Evolutionary conservation across 148 eudicot genomes (phyloP), one percentile per base, ranked within the genome.

Genomic region (Vaccinium darrowii): DNA sequence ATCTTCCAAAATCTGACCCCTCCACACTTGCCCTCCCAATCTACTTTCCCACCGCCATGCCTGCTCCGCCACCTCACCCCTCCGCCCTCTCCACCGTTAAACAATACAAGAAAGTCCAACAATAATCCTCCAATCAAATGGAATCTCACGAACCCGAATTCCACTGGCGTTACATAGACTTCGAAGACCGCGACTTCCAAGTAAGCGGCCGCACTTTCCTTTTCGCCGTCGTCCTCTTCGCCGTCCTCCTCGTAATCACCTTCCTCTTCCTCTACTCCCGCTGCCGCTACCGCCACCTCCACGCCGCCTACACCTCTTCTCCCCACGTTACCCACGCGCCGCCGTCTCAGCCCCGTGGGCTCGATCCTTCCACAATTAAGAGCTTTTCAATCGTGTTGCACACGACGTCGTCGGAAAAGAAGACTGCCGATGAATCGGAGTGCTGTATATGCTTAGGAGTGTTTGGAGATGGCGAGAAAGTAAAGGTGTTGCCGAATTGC

Each of bases 391-490:
- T 91, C 3, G 50, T 87, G 0, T 80, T 92, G 36, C 90, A 91
- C 78, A 57, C 62, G 62, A 88, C 87, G 49, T 67, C 86, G 12
- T 69, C 86, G 0, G 49, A 39, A 1, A 84, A 57, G 8, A 85
- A 76, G 8, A 78, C 83, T 10, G 88, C 76, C n/a, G 89, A 82
- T 52, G 92, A 87, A 3, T 63, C 87, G 53, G 96, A 94, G 83
- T 94, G 96, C 78, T 90, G 92, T 80, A 94, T 94, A 63, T 94
- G 98, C 71, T 85, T 94, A 0, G 96, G 96, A 1, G 85, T 87
- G 2, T 93, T 94, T 78, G 90, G 88, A 33, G 94, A 93, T 23
- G 93, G 92, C 1, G 98, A 94, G 14, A 92, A 92, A 72, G 94
- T 93, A 1, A 94, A 92, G 57, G 89, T 93, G 21, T 87, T 94